phyloP scores from a whole-genome alignment of 2,329 filamentous ascomycete genomes.

The Monilinia fructicola region DNA sequence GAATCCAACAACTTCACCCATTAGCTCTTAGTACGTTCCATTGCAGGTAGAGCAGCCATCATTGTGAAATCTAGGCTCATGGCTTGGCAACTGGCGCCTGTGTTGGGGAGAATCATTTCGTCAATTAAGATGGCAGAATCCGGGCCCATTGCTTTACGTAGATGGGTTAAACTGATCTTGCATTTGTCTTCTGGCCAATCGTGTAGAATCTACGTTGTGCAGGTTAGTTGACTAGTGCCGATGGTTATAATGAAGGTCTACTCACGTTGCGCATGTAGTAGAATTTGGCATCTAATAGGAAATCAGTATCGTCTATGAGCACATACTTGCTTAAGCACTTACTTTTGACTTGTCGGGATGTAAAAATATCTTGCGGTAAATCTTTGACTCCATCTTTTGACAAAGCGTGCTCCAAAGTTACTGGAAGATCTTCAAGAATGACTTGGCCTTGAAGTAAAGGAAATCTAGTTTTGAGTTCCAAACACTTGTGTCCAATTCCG shows the following conservation, averaged over 20 bases:
- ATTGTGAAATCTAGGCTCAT: slow-evolving; percentile 43
- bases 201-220: slow-evolving; percentile 39
- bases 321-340: neutral
- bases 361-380: slow-evolving; percentile 38
- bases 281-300: slow-evolving; percentile 26
- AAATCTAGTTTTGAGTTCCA: slow-evolving; percentile 39
- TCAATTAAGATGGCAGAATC: slow-evolving; percentile 43
- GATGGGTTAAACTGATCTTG: slow-evolving; percentile 20
- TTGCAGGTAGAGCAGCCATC: slow-evolving; percentile 41
- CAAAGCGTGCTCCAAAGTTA: slow-evolving; percentile 34
- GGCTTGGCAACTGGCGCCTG: slow-evolving; percentile 39
- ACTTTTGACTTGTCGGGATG: slow-evolving; percentile 36
- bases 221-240: neutral
- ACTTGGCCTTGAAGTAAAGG: slow-evolving; percentile 41
- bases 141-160: slow-evolving; percentile 8
- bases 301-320: neutral
- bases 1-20: slow-evolving; percentile 2
- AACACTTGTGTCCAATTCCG: slow-evolving; percentile 43
- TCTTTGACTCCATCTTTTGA: slow-evolving; percentile 38
- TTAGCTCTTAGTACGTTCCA: slow-evolving; percentile 41
- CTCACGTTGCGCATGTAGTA: slow-evolving; percentile 43
- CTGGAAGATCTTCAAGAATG: slow-evolving; percentile 45
- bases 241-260: neutral
- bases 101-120: slow-evolving; percentile 45
- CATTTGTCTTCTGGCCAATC: slow-evolving; percentile 42